Percentiles rank a stretch among this genome's conserved stretches.
phyloP scores from a whole-genome alignment of 2,329 filamentous ascomycete genomes.

The Claviceps africana region DNA sequence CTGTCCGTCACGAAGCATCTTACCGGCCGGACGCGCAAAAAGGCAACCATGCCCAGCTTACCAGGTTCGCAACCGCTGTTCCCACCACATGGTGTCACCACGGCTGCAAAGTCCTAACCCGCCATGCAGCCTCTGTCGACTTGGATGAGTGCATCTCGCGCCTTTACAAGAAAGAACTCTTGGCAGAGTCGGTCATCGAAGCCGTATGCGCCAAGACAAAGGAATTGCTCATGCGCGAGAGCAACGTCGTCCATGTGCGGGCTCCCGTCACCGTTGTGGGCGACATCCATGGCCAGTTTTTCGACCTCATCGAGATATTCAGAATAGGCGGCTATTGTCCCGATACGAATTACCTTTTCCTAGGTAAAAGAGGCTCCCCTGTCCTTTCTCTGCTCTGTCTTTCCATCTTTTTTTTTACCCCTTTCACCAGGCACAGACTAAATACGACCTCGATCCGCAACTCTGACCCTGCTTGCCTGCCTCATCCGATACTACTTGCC shows the following conservation, averaged over 20 bases:
- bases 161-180: constrained; percentile 90
- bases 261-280: constrained; percentile 95
- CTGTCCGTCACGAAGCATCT: background rate
- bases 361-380: constrained; percentile 45
- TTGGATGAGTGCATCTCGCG: constrained; percentile 96
- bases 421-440: background rate
- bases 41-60: constrained; percentile 38
- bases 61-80: constrained; percentile 29
- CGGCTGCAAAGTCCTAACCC: background rate
- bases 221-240: constrained; percentile 97
- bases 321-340: constrained; percentile 95
- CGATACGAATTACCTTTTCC: constrained; percentile 95
- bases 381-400: too few species aligned
- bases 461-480: too few species aligned
- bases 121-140: constrained; percentile 68
- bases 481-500: too few species aligned
- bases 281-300: constrained; percentile 98
- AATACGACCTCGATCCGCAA: background rate
- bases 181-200: constrained; percentile 95
- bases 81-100: background rate
- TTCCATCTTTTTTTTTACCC: background rate
- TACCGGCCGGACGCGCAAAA: background rate
- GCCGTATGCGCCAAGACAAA: constrained; percentile 99
- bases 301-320: constrained; percentile 98
- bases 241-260: constrained; percentile 94